Evolutionary conservation across 2,329 filamentous ascomycete genomes (phyloP).

Genomic region (Zelopaecilomyces penicillatus): DNA sequence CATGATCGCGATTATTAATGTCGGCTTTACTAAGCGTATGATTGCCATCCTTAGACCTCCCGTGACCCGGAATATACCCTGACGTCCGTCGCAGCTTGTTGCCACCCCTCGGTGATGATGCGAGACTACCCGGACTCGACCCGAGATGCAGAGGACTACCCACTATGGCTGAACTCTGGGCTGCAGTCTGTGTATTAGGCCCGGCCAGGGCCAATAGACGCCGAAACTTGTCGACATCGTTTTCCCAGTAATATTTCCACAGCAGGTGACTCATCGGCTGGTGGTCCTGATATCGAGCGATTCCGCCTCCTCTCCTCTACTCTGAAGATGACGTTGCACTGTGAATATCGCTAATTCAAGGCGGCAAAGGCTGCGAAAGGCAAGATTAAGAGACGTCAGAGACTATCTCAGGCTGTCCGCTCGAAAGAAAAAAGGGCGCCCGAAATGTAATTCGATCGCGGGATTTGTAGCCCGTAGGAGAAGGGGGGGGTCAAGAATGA

Average conservation of each 20-base stretch:
- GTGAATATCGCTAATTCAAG: too few species aligned
- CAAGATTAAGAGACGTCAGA: too few species aligned
- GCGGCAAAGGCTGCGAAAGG: too few species aligned
- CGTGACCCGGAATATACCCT: conserved; percentile 36
- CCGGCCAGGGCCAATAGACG: conserved; percentile 71
- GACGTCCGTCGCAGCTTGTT: conserved; percentile 45
- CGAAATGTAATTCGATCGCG: too few species aligned
- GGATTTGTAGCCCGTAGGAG: too few species aligned
- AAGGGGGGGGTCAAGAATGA: too few species aligned
- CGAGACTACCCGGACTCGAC: conserved; percentile 33
- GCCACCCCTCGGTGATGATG: conserved; percentile 41
- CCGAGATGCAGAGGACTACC: conserved; percentile 22
- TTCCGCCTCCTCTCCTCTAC: conserved; percentile 9
- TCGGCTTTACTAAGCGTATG: conserved; percentile 49
- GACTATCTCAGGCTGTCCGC: too few species aligned
- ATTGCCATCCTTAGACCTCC: conserved; percentile 36
- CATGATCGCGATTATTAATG: conserved; percentile 75
- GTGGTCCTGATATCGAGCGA: conserved; percentile 11
- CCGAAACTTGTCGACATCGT: conserved; percentile 94
- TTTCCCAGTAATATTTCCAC: conserved; percentile 94
- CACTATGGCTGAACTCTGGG: conserved; percentile 44
- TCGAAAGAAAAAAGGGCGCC: too few species aligned
- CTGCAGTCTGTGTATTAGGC: conserved; percentile 44
- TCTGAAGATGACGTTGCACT: too few species aligned
- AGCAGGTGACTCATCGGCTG: conserved; percentile 85